Percentiles rank a stretch among this genome's conserved stretches.
phyloP scores from a whole-genome alignment of 2,329 filamentous ascomycete genomes.

The Claviceps arundinis region DNA sequence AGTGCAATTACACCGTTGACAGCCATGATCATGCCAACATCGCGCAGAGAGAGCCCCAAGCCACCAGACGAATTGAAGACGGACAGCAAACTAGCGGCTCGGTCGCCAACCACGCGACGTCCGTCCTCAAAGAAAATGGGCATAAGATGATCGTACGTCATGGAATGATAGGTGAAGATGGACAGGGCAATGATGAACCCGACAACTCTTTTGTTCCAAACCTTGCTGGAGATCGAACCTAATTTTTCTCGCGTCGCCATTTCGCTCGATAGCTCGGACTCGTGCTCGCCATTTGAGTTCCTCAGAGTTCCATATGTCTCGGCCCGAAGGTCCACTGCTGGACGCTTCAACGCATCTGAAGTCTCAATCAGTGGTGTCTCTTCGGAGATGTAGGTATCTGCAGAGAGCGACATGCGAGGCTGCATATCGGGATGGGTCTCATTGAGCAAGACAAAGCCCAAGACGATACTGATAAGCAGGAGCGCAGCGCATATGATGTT shows the following conservation, averaged over 20 bases:
- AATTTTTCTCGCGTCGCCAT: conserved; percentile 21
- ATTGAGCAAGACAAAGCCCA: conserved; percentile 69
- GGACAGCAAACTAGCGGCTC: conserved; percentile 20
- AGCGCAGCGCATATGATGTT: conserved; percentile 73
- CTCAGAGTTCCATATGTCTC: conserved; percentile 68
- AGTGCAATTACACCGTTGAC: conserved; percentile 46
- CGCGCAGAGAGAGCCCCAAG: conserved; percentile 46
- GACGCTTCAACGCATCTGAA: conserved; percentile 59
- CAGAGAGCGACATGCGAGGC: conserved; percentile 32
- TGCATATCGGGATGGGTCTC: conserved; percentile 84
- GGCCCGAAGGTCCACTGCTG: conserved; percentile 58
- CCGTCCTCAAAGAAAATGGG: conserved; percentile 88
- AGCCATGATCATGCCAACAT: conserved; percentile 49
- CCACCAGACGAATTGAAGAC: conserved; percentile 47
- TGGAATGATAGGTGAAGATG: conserved; percentile 88
- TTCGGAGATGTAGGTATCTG: conserved; percentile 40
- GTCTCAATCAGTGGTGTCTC: conserved; percentile 66
- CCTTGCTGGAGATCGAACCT: conserved; percentile 19
- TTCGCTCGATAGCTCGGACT: conserved; percentile 21
- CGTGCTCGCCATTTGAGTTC: conserved; percentile 30
- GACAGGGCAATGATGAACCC: conserved; percentile 70
- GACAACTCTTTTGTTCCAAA: conserved; percentile 50
- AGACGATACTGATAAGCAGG: conserved; percentile 63
- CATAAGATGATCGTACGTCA: conserved; percentile 85
- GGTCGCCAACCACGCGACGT: conserved; percentile 28